A percentile compares a stretch with the other conserved stretches of the same genome.
These are phyloP conservation scores for Cladophialophora carrionii DNA, from an alignment of 2,329 filamentous ascomycete species.

Conservation along the genomic window DNA sequence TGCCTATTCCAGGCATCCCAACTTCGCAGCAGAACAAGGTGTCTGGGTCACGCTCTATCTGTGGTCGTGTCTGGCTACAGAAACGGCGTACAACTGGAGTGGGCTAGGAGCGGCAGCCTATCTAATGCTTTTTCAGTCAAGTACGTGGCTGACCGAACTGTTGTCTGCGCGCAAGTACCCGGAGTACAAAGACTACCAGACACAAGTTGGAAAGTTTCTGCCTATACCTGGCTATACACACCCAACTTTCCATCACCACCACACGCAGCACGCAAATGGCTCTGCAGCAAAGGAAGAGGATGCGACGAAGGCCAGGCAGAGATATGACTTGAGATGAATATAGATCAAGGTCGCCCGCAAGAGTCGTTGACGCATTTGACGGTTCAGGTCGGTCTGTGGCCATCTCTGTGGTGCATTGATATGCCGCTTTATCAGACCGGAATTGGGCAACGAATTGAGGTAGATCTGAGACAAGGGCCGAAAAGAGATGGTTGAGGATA, in stretches of 20 bases:
- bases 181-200: constrained; percentile 84
- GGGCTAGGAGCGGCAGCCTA: constrained; percentile 70
- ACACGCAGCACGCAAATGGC: constrained; percentile 8
- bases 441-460: neutral
- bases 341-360: neutral
- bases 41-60: constrained; percentile 88
- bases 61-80: constrained; percentile 78
- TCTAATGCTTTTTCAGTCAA: constrained; percentile 82
- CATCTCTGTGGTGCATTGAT: neutral
- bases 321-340: constrained; percentile 23
- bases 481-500: neutral
- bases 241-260: constrained; percentile 10
- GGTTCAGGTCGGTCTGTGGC: neutral
- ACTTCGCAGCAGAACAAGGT: constrained; percentile 88
- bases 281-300: constrained; percentile 9
- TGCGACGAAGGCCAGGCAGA: constrained; percentile 22
- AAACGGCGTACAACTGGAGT: constrained; percentile 77
- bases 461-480: neutral
- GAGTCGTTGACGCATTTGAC: neutral
- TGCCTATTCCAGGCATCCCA: constrained; percentile 88
- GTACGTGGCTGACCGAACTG: constrained; percentile 82
- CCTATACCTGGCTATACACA: constrained; percentile 53
- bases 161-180: constrained; percentile 82
- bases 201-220: constrained; percentile 79
- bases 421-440: neutral